phyloP scores from a whole-genome alignment of 2,329 filamentous ascomycete genomes.

The Aspergillus eucalypticola region DNA sequence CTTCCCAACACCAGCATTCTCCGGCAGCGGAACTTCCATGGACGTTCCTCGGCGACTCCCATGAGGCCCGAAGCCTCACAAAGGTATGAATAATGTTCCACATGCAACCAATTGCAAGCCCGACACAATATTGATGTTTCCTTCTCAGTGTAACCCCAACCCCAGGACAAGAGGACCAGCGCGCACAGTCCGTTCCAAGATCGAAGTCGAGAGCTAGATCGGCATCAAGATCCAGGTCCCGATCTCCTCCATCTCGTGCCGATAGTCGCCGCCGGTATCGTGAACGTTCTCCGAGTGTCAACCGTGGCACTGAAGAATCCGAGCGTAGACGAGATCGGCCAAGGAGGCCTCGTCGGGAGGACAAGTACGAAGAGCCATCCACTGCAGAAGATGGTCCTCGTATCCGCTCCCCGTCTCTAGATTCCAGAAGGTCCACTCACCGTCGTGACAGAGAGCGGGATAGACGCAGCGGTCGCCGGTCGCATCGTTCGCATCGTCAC shows the following conservation, averaged over 20 bases:
- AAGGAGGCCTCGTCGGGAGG: slow-evolving; percentile 34
- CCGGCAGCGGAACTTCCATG: slow-evolving; percentile 57
- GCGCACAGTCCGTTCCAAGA: slow-evolving; percentile 30
- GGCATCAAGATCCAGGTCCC: slow-evolving; percentile 30
- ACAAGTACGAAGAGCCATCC: slow-evolving; percentile 49
- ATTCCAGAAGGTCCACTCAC: slow-evolving; percentile 59
- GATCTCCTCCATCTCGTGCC: slow-evolving; percentile 43
- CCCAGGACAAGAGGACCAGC: slow-evolving; percentile 39
- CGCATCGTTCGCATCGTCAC: slow-evolving; percentile 54
- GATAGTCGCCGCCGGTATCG: slow-evolving; percentile 53
- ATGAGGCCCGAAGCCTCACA: slow-evolving; percentile 25
- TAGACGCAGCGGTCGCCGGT: slow-evolving; percentile 43
- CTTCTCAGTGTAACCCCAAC: slow-evolving; percentile 24
- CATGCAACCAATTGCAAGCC: background rate
- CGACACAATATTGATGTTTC: slow-evolving; percentile 18
- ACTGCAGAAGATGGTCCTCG: slow-evolving; percentile 49
- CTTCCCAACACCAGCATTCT: slow-evolving; percentile 77
- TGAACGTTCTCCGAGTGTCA: slow-evolving; percentile 50
- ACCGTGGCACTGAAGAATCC: slow-evolving; percentile 39
- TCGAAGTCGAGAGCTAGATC: slow-evolving; percentile 28
- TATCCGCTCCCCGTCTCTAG: slow-evolving; percentile 66
- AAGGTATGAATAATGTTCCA: slow-evolving; percentile 29
- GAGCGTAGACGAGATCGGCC: slow-evolving; percentile 29
- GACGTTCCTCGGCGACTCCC: slow-evolving; percentile 27
- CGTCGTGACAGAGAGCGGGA: slow-evolving; percentile 63